A percentile compares a stretch with the other conserved stretches of the same genome.
Conservation (phyloP, 768 basidiomycete genomes). For the Rhodocollybia butyracea region DNA sequence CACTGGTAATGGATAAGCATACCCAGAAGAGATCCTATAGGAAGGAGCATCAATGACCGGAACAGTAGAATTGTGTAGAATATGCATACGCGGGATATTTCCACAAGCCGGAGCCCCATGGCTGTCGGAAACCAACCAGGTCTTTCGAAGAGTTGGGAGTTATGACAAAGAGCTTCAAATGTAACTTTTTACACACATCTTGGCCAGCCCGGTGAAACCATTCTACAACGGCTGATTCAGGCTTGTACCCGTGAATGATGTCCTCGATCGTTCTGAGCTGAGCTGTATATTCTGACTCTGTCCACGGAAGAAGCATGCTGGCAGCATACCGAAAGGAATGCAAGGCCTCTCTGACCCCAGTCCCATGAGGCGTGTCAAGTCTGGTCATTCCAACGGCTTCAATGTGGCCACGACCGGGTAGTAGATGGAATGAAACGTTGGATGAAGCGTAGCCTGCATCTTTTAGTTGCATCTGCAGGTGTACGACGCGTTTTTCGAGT, state of each 20-base stretch:
- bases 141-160: constrained; percentile 2
- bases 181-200: constrained; percentile 3
- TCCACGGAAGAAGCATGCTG: constrained; percentile 8
- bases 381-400: constrained; percentile 6
- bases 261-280: background rate
- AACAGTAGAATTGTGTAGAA: background rate
- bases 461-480: constrained; percentile 1
- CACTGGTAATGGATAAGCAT: constrained; percentile 5
- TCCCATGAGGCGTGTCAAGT: constrained; percentile 2
- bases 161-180: constrained; percentile 2
- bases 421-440: background rate
- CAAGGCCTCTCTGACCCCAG: constrained; percentile 3
- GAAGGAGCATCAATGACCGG: background rate
- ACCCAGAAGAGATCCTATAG: constrained; percentile 8
- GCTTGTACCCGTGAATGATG: constrained; percentile 4
- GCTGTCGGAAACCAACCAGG: background rate
- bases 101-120: constrained; percentile 1
- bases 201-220: background rate
- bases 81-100: constrained; percentile 8
- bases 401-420: background rate
- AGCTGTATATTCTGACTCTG: constrained; percentile 1
- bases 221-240: background rate
- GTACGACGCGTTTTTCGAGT: constrained; percentile 7
- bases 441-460: background rate
- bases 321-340: constrained; percentile 5